Evolutionary conservation across 129 eudicot genomes (phyloP).

Genomic region (Artemisia argyi): DNA sequence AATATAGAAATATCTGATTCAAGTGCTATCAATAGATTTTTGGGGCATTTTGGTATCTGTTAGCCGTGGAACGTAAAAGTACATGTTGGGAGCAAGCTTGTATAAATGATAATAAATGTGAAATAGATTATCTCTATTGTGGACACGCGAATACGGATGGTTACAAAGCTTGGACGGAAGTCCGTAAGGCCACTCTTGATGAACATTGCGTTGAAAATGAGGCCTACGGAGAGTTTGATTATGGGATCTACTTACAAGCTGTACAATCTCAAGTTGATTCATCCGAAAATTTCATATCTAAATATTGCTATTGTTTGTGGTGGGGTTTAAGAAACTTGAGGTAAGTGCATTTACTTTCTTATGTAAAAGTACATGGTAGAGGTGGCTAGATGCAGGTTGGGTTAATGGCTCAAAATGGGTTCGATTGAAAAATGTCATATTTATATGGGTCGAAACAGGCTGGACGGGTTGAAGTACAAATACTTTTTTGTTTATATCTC

Average conservation of each 20-base stretch:
- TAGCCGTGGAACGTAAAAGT: conserved; percentile 83
- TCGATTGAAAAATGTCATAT: neutral
- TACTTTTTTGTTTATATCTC: neutral
- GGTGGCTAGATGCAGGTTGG: neutral
- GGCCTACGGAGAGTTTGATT: conserved; percentile 45
- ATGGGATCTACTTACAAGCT: conserved; percentile 78
- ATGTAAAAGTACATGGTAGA: neutral
- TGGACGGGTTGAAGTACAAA: neutral
- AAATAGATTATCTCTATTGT: conserved; percentile 55
- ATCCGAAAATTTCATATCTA: conserved; percentile 58
- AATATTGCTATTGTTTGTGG: conserved; percentile 89
- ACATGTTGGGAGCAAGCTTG: conserved; percentile 84
- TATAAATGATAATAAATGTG: conserved; percentile 42
- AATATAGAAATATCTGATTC: conserved; percentile 7
- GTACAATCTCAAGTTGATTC: conserved; percentile 62
- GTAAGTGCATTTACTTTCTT: conserved; percentile 31
- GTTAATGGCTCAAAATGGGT: neutral
- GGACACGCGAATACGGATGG: conserved; percentile 31
- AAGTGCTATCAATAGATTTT: conserved; percentile 52
- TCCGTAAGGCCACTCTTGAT: conserved; percentile 45
- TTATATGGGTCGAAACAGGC: neutral
- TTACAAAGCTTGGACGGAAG: conserved; percentile 47
- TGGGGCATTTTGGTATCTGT: conserved; percentile 94
- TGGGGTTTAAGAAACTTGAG: conserved; percentile 95
- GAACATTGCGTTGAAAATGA: conserved; percentile 51